These are phyloP conservation scores for Psilocybe cubensis DNA, from an alignment of 768 basidiomycete genomes.

Conservation along the genomic window DNA sequence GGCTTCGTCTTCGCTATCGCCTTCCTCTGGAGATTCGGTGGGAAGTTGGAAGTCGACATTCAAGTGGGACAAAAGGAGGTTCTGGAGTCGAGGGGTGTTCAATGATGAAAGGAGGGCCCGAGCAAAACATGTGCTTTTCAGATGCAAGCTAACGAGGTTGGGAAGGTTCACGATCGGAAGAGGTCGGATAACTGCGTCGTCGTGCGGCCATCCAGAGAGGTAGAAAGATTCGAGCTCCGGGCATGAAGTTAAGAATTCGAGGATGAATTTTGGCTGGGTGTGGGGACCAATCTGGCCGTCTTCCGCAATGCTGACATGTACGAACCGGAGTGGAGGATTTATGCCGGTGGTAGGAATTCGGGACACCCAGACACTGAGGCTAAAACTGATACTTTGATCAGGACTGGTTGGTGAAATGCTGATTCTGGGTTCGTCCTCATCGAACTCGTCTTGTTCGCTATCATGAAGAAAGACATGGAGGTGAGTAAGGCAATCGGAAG, in stretches of 20 bases:
- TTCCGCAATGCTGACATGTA: slow-evolving; percentile 62
- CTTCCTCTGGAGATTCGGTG: slow-evolving; percentile 47
- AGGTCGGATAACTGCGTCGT: slow-evolving; percentile 34
- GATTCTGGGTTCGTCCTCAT: slow-evolving; percentile 29
- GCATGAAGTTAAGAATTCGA: slow-evolving; percentile 63
- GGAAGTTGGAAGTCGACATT: slow-evolving; percentile 62
- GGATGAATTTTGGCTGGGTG: slow-evolving; percentile 51
- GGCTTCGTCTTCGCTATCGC: slow-evolving; percentile 78
- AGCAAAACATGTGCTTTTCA: slow-evolving; percentile 63
- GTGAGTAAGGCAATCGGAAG: slow-evolving; percentile 32
- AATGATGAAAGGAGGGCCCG: slow-evolving; percentile 69
- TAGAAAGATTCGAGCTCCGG: slow-evolving; percentile 64
- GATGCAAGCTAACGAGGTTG: slow-evolving; percentile 55
- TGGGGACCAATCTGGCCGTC: slow-evolving; percentile 36
- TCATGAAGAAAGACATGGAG: slow-evolving; percentile 42
- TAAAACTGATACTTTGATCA: slow-evolving; percentile 26
- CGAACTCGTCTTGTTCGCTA: slow-evolving; percentile 33
- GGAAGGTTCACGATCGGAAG: slow-evolving; percentile 57
- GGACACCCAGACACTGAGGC: slow-evolving; percentile 53
- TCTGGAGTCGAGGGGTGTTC: slow-evolving; percentile 59
- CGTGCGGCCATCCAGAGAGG: slow-evolving; percentile 56
- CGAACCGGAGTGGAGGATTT: slow-evolving; percentile 56
- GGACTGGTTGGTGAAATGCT: slow-evolving; percentile 39
- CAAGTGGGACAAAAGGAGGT: slow-evolving; percentile 66
- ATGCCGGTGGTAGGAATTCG: slow-evolving; percentile 49